phyloP scores from a whole-genome alignment of 768 basidiomycete species.

The Boletus barrowsii region DNA sequence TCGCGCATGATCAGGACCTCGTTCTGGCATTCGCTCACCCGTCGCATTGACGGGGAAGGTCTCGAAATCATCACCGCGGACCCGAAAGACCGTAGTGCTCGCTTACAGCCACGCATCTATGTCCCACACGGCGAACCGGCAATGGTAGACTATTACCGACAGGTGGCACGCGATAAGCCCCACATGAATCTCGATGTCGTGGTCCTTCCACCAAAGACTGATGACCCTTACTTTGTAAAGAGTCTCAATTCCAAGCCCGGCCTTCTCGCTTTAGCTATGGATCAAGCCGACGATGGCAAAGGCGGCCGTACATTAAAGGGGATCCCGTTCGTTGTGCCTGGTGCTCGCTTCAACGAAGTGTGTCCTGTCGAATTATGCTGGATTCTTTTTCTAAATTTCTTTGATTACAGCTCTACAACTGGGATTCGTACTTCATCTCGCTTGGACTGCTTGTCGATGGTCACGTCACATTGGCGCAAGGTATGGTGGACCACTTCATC shows the following conservation, averaged over 20 bases:
- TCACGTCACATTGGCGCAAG: constrained; percentile 90
- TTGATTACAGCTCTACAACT: constrained; percentile 73
- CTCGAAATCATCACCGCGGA: constrained; percentile 97
- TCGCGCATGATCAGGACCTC: constrained; percentile 97
- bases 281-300: constrained; percentile 75
- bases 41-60: constrained; percentile 95
- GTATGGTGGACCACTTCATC: constrained; percentile 98
- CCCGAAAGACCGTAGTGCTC: constrained; percentile 93
- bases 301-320: constrained; percentile 85
- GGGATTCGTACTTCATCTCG: constrained; percentile 94
- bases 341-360: constrained; percentile 92
- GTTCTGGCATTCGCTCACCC: constrained; percentile 97
- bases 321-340: constrained; percentile 96
- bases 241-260: constrained; percentile 93
- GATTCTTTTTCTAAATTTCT: constrained; percentile 4
- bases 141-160: constrained; percentile 94
- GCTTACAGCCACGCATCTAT: constrained; percentile 89
- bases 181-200: constrained; percentile 93
- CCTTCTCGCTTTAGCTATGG: constrained; percentile 93
- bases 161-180: constrained; percentile 87
- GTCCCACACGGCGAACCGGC: constrained; percentile 90
- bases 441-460: constrained; percentile 95
- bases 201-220: constrained; percentile 81
- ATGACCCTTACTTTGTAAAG: constrained; percentile 87
- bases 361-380: constrained; percentile 20